Evolutionary conservation across 208 protist species (phyloP).

Genomic region (Leishmania guyanensis): DNA sequence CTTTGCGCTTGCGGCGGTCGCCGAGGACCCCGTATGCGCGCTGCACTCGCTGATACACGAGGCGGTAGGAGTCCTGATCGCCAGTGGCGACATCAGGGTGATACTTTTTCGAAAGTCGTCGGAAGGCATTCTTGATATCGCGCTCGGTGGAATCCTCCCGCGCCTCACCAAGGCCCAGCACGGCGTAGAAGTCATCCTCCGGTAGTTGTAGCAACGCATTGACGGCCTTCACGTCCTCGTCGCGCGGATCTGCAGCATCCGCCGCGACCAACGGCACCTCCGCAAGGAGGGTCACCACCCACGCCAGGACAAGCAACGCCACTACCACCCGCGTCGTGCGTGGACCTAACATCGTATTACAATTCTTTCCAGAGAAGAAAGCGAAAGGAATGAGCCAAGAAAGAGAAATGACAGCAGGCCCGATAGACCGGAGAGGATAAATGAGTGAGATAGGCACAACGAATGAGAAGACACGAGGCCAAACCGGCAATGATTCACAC

Average conservation of each 20-base stretch:
- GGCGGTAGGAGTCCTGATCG: slow-evolving; percentile 44
- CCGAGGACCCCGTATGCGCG: slow-evolving; percentile 92
- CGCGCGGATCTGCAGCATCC: not conserved
- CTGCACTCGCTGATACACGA: slow-evolving; percentile 79
- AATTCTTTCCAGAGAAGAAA: too few relatives aligned
- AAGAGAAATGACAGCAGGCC: not conserved
- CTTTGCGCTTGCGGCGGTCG: slow-evolving; percentile 87
- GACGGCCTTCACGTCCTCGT: slow-evolving; percentile 13
- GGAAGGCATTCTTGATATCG: slow-evolving; percentile 81
- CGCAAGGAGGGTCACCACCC: slow-evolving; percentile 1
- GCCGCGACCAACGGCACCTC: slow-evolving; percentile 2
- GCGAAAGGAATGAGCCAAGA: not conserved
- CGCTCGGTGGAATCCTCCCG: slow-evolving; percentile 76
- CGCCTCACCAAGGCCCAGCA: slow-evolving; percentile 59
- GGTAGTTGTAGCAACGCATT: slow-evolving; percentile 17
- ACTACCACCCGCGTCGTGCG: slow-evolving; percentile 6
- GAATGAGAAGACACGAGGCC: not conserved
- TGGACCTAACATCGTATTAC: not conserved
- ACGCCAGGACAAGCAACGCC: slow-evolving; percentile 13
- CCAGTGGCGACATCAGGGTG: slow-evolving; percentile 80
- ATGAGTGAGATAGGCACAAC: not conserved
- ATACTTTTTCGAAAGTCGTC: slow-evolving; percentile 74
- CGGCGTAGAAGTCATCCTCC: slow-evolving; percentile 75
- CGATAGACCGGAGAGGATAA: not conserved
- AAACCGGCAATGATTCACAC: not conserved